These are phyloP conservation scores for Hypoxylon crocopeplum DNA, from an alignment of 495 filamentous ascomycete genomes.

Conservation along the genomic window DNA sequence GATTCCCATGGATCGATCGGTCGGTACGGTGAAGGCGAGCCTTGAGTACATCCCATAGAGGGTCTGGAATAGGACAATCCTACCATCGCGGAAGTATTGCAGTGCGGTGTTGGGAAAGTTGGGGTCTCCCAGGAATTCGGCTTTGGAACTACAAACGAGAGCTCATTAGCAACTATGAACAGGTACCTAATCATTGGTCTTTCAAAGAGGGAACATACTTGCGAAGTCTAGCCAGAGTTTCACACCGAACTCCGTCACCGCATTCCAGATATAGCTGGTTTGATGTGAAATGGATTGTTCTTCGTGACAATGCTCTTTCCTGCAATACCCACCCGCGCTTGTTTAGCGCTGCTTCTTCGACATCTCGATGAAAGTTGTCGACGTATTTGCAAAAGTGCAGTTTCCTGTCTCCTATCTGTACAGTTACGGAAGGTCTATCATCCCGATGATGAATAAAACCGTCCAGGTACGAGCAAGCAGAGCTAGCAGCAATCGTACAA, in stretches of 20 bases:
- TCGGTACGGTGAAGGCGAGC: conserved; percentile 32
- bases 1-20: conserved; percentile 44
- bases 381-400: conserved; percentile 39
- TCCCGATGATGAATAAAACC: conserved; percentile 35
- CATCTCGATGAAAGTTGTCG: conserved; percentile 46
- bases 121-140: conserved; percentile 45
- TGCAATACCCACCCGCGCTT: conserved; percentile 52
- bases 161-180: background rate
- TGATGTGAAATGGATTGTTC: conserved; percentile 52
- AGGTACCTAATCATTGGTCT: background rate
- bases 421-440: background rate
- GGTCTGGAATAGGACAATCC: conserved; percentile 39
- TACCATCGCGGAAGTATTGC: conserved; percentile 16
- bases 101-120: conserved; percentile 42
- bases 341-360: conserved; percentile 42
- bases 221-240: conserved; percentile 38
- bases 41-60: conserved; percentile 44
- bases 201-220: conserved; percentile 41
- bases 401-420: background rate
- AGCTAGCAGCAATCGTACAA: conserved; percentile 45
- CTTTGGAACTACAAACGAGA: conserved; percentile 29
- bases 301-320: conserved; percentile 47
- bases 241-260: conserved; percentile 47
- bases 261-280: conserved; percentile 54
- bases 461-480: conserved; percentile 25